These are phyloP conservation scores for Citrus sp. DNA, from an alignment of 345 rosid genomes.

Conservation along the genomic window DNA sequence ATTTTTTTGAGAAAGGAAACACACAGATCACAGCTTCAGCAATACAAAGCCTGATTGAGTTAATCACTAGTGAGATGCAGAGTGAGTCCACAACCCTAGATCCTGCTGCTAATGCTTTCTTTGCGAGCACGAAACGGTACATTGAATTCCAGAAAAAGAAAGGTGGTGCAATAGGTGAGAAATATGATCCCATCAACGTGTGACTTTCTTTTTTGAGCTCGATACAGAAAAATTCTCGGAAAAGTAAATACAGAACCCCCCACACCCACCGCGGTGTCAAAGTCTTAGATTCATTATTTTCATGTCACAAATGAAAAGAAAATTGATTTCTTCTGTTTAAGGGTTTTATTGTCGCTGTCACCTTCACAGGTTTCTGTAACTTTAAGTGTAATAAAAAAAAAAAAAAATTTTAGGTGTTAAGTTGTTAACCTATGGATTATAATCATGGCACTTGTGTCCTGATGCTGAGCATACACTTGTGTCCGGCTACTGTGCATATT, in stretches of 20 bases:
- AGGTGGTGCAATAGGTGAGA: conserved; percentile 76
- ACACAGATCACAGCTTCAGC: conserved; percentile 56
- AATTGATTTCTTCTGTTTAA: not conserved
- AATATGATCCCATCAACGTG: conserved; percentile 49
- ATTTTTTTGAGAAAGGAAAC: conserved; percentile 81
- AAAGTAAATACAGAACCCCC: not conserved
- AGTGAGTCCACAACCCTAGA: conserved; percentile 50
- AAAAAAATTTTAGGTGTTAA: not conserved
- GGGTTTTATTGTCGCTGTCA: not conserved
- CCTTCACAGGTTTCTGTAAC: not conserved
- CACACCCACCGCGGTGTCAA: not conserved
- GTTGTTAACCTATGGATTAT: not conserved
- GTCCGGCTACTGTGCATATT: not conserved
- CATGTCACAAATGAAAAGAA: not conserved
- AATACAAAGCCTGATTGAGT: conserved; percentile 66
- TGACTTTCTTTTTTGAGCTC: conserved; percentile 21
- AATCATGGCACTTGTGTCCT: not conserved
- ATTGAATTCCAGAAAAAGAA: conserved; percentile 75
- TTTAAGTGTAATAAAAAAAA: not conserved
- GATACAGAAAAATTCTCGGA: not conserved
- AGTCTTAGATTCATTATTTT: not conserved
- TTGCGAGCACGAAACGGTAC: conserved; percentile 61
- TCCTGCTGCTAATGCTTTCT: conserved; percentile 57
- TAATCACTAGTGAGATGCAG: conserved; percentile 67
- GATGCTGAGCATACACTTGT: not conserved